phyloP scores from a whole-genome alignment of 345 rosid genomes.

The Reutealis trisperma region DNA sequence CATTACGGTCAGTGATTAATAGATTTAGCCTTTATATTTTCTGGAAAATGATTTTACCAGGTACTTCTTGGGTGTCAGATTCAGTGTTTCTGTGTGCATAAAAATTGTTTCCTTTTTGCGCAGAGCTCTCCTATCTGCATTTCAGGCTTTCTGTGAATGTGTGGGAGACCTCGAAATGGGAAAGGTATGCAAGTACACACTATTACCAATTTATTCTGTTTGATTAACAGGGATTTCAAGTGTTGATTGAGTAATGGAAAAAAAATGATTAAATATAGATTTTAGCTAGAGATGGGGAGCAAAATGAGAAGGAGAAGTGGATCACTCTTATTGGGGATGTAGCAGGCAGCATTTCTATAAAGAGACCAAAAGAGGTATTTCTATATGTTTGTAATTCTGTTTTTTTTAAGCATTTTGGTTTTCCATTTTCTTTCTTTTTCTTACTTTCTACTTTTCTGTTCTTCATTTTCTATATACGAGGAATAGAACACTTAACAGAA shows the following conservation, averaged over 20 bases:
- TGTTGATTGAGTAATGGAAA: slow-evolving; percentile 21
- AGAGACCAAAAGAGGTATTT: slow-evolving; percentile 95
- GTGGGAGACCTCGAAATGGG: slow-evolving; percentile 99
- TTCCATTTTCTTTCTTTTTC: neutral
- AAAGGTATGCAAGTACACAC: slow-evolving; percentile 55
- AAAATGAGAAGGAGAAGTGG: slow-evolving; percentile 89
- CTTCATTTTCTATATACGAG: neutral
- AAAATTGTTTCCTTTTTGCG: slow-evolving; percentile 27
- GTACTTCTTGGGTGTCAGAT: neutral
- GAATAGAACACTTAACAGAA: neutral
- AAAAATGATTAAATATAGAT: slow-evolving; percentile 50
- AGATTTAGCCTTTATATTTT: neutral
- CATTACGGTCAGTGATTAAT: slow-evolving; percentile 58
- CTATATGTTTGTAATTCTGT: neutral
- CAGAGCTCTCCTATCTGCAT: slow-evolving; percentile 87
- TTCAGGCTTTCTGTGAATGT: slow-evolving; percentile 96
- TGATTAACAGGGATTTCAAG: neutral
- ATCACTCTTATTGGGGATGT: slow-evolving; percentile 79
- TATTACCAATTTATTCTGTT: neutral
- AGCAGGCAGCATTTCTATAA: slow-evolving; percentile 87
- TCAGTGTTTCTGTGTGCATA: neutral
- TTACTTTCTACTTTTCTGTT: no score
- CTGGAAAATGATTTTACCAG: neutral
- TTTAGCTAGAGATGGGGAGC: slow-evolving; percentile 87
- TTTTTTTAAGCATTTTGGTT: neutral